These are phyloP conservation scores for Lactarius akahatsu DNA, from an alignment of 768 basidiomycete species.

Conservation along the genomic window DNA sequence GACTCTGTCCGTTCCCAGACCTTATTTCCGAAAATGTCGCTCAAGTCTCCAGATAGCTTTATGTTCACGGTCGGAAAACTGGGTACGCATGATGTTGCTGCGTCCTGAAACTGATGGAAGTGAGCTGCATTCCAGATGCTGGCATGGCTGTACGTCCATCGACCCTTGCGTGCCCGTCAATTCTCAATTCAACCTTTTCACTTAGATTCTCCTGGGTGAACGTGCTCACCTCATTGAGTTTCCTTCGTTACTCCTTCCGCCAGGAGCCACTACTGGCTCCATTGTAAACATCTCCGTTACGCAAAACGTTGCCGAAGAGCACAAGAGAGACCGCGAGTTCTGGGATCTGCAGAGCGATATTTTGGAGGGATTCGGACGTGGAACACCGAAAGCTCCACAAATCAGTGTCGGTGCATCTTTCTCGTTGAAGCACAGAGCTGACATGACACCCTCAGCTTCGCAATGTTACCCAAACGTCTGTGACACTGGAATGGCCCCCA, in stretches of 20 bases:
- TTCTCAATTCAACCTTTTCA: constrained; percentile 29
- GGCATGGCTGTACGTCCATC: constrained; percentile 77
- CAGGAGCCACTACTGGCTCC: constrained; percentile 88
- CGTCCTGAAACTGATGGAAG: constrained; percentile 17
- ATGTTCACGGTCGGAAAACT: constrained; percentile 96
- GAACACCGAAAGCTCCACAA: constrained; percentile 67
- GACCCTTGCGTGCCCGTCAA: background rate
- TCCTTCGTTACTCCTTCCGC: constrained; percentile 90
- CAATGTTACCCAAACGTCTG: constrained; percentile 95
- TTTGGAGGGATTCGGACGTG: constrained; percentile 65
- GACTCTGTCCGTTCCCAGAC: background rate
- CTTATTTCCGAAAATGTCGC: constrained; percentile 16
- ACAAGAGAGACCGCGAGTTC: constrained; percentile 77
- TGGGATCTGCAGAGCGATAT: constrained; percentile 83
- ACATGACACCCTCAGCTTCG: constrained; percentile 55
- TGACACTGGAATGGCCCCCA: constrained; percentile 92
- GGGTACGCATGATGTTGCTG: constrained; percentile 48
- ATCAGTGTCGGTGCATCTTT: constrained; percentile 54
- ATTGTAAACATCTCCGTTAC: constrained; percentile 97
- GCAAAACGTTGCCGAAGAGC: constrained; percentile 83
- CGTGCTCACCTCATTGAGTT: constrained; percentile 97
- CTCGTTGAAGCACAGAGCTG: background rate
- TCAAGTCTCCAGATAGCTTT: constrained; percentile 59
- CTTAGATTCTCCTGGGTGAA: constrained; percentile 86
- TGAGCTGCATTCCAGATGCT: constrained; percentile 56